Percentiles rank a stretch among this genome's conserved stretches.
Conservation (phyloP, 106 monocot genomes). For the Allium fistulosum region DNA sequence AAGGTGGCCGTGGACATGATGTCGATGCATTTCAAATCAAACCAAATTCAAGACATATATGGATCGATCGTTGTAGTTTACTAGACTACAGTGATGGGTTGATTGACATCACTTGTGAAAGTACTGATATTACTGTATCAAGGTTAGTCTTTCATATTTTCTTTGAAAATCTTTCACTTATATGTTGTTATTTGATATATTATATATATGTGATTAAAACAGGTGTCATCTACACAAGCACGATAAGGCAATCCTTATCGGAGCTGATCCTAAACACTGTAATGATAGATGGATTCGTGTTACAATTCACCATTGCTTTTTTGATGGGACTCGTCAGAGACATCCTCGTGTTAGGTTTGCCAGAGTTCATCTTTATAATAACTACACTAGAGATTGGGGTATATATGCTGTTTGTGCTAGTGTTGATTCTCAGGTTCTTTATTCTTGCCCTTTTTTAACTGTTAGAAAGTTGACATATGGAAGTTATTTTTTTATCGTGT, state of each 20-base stretch:
- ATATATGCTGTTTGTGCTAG: slow-evolving; percentile 94
- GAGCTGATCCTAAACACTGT: slow-evolving; percentile 38
- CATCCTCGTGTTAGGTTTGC: slow-evolving; percentile 86
- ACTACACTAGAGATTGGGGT: slow-evolving; percentile 86
- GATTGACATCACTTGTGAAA: slow-evolving; percentile 76
- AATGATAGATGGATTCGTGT: slow-evolving; percentile 69
- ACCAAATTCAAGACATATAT: slow-evolving; percentile 71
- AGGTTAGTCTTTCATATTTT: slow-evolving; percentile 19
- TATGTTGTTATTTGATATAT: no score
- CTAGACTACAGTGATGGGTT: slow-evolving; percentile 65
- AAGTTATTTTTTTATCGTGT: no score
- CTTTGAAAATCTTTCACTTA: no score
- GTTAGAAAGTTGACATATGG: no score
- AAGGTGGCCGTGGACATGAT: slow-evolving; percentile 83
- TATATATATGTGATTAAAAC: background rate
- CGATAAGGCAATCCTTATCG: slow-evolving; percentile 78
- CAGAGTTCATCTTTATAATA: slow-evolving; percentile 91
- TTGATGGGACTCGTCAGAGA: slow-evolving; percentile 71
- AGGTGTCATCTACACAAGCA: slow-evolving; percentile 75
- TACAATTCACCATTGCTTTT: slow-evolving; percentile 93
- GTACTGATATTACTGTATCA: slow-evolving; percentile 85
- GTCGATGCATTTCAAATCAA: slow-evolving; percentile 87
- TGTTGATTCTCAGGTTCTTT: slow-evolving; percentile 72
- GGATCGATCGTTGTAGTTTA: slow-evolving; percentile 83
- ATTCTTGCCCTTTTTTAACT: background rate